phyloP scores from a whole-genome alignment of 768 basidiomycete species.

The Leccinum imitatum region DNA sequence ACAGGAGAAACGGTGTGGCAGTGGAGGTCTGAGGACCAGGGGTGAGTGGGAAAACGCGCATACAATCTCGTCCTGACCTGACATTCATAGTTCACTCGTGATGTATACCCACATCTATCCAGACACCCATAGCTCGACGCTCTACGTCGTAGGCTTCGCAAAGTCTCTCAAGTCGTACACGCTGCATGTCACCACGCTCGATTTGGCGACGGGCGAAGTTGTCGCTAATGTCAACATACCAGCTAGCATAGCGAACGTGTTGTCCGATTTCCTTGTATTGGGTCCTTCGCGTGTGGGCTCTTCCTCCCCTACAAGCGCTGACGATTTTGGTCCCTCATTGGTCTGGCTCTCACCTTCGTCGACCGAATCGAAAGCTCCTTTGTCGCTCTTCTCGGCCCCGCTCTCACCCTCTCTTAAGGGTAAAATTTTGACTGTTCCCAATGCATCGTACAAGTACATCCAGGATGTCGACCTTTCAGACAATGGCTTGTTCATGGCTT shows the following conservation, averaged over 20 bases:
- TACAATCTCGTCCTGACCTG: conserved; percentile 4
- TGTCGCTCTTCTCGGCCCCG: conserved; percentile 34
- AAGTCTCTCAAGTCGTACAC: conserved; percentile 51
- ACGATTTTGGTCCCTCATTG: conserved; percentile 21
- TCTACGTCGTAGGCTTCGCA: conserved; percentile 55
- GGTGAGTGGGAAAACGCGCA: conserved; percentile 41
- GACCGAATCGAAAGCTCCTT: conserved; percentile 6
- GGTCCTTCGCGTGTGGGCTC: conserved; percentile 18
- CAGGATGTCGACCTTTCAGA: conserved; percentile 59
- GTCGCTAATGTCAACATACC: conserved; percentile 51
- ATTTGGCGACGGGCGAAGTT: conserved; percentile 51
- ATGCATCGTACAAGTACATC: conserved; percentile 48
- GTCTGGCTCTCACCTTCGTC: conserved; percentile 37
- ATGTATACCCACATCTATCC: conserved; percentile 62
- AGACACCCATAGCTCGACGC: conserved; percentile 46
- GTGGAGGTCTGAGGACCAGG: conserved; percentile 69
- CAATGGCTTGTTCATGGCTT: conserved; percentile 60
- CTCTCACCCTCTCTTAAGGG: conserved; percentile 53
- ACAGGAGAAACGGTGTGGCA: conserved; percentile 64
- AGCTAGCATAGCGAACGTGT: conserved; percentile 42
- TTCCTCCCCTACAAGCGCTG: not conserved
- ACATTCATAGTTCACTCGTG: conserved; percentile 51
- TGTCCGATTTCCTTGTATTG: conserved; percentile 39
- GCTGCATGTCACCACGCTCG: conserved; percentile 64
- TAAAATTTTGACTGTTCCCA: conserved; percentile 44